Evolutionary conservation across 139 green algal species (phyloP), one percentile per base, ranked within the genome.

Genomic region (Closterium sp.): DNA sequence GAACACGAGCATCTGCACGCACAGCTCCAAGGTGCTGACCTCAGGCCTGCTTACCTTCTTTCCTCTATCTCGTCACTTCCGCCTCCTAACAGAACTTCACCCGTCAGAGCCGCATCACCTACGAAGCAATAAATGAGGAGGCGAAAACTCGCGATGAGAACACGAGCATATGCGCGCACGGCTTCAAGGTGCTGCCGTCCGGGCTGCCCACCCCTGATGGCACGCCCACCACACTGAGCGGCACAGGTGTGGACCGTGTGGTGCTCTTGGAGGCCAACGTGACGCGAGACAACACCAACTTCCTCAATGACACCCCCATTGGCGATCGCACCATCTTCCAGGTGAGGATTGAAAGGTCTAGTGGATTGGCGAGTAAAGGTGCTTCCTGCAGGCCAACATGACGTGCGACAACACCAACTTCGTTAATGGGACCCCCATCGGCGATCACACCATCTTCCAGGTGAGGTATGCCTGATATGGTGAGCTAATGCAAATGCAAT

Each of bases 191-290:
- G 33, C 35, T 91, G 32, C 34, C 91, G 3, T 90, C 90, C 30
- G 94, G 94, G 33, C 28, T 64, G 12, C 85, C 95, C 34, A 36
- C 69, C 1, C 32, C 86, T 4, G 96, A 97, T 90, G 97, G 97
- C 25, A 97, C 98, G 4, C 96, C 96, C 76, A 99, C 97, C 69
- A 98, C 96, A 4, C 95, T 98, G 35, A 96, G 93, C 30, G 96
- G 92, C 90, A 97, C 90, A 6, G 98, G 97, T 43, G 93, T 88
- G 9, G 98, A 99, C 94, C 91, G 93, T 69, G 36, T 97, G 85
- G 84, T 94, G 23, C 96, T 96, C 92, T 76, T 97, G 38, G 90
- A 94, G 94, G 96, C 85, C 55, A 94, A 92, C 35, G 31, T 97
- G 8, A 96, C 94, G 1, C 94, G 97, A 32, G 97, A 98, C 95